These are phyloP conservation scores for Penicillium sp. DNA, from an alignment of 2,329 filamentous ascomycete species.

Conservation along the genomic window DNA sequence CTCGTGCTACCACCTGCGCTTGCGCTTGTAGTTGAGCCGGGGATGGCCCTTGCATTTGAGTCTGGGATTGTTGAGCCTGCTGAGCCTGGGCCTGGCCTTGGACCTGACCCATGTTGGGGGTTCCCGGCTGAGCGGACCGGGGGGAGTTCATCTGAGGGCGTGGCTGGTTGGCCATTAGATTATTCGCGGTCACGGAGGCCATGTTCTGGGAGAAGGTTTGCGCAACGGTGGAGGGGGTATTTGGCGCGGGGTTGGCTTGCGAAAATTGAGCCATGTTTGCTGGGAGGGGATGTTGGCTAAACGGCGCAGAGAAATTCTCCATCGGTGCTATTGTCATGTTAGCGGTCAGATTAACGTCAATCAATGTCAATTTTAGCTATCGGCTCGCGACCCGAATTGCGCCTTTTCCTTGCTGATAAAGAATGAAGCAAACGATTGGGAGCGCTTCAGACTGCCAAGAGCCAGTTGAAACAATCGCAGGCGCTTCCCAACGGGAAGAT, in stretches of 20 bases:
- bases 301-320: slow-evolving; percentile 37
- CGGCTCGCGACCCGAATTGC: background rate
- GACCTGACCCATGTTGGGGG: slow-evolving; percentile 10
- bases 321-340: slow-evolving; percentile 33
- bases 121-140: slow-evolving; percentile 15
- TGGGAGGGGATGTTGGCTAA: slow-evolving; percentile 34
- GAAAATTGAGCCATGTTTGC: slow-evolving; percentile 33
- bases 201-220: slow-evolving; percentile 38
- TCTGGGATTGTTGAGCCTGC: slow-evolving; percentile 4
- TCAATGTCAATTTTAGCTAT: background rate
- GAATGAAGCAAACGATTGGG: background rate
- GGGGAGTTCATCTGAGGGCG: slow-evolving; percentile 23
- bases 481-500: background rate
- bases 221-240: slow-evolving; percentile 31
- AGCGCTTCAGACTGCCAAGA: background rate
- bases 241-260: slow-evolving; percentile 30
- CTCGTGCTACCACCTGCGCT: slow-evolving; percentile 38
- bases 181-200: slow-evolving; percentile 36
- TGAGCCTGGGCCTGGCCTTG: slow-evolving; percentile 29
- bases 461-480: background rate
- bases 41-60: slow-evolving; percentile 27
- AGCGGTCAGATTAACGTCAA: slow-evolving; percentile 19
- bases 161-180: slow-evolving; percentile 32
- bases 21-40: slow-evolving; percentile 31
- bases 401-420: background rate